Evolutionary conservation across 805 yeast species (phyloP), one percentile per base, ranked within the genome.

Genomic region (Wickerhamiella hasegawae): DNA sequence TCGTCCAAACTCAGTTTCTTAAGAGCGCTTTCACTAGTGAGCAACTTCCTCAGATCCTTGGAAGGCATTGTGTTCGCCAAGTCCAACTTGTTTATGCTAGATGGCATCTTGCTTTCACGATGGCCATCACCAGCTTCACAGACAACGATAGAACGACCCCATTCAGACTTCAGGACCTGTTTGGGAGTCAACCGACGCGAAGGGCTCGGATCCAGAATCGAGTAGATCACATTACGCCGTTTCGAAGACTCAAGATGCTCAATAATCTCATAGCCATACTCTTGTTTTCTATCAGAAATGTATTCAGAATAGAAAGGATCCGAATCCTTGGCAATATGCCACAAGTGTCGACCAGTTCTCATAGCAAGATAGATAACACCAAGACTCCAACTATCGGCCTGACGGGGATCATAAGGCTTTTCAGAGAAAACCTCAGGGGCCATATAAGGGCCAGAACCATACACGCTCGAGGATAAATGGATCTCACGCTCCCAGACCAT

Each of bases 221-320:
- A 81, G 54, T 85, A 85, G 42, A 87, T 78, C 29, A 85, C 96
- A 50, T 85, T 85, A 38, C 95, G 65, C 52, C 97, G 84, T 48
- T 93, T 63, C 1, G 92, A 84, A 32, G 94, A 62, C 52, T 83
- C 81, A 47, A 87, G 62, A 35, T 61, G 54, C 56, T 87, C 96
- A 41, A 85, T 82, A 1, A 95, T 96, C 53, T 80, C 93, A 52
- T 82, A 87, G 1, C 95, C 95, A 20, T 74, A 68, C 25, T 78
- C 76, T 43, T 76, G 80, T 51, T 76, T 80, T 39, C 96, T 63
- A 38, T 82, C 83, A 35, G 65, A 65, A 38, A 84, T 58, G 53
- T 87, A 85, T 48, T 71, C 74, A 30, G 62, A 58, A 55, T 72
- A 85, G 53, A 81, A 84, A 48, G 75, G 87, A 54, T 85, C 97